Conservation (phyloP, 768 basidiomycete species). For the Boletus tylopilopsis region DNA sequence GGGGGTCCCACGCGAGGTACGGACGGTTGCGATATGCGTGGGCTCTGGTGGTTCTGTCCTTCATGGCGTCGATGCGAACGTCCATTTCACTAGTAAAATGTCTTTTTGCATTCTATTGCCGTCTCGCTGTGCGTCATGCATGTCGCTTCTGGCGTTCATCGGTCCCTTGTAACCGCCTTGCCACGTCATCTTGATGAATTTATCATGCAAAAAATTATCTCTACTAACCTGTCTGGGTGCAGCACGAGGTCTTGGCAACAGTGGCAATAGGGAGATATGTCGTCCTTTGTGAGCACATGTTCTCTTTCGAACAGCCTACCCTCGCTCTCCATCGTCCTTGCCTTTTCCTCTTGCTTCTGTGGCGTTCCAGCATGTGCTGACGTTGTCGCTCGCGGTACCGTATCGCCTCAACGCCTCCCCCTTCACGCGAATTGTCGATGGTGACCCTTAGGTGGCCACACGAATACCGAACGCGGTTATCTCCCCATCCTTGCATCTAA, state of each 20-base stretch:
- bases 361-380: constrained; percentile 10
- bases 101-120: constrained; percentile 17
- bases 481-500: constrained; percentile 69
- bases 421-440: constrained; percentile 16
- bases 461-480: constrained; percentile 94
- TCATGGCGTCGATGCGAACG: constrained; percentile 67
- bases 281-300: constrained; percentile 69
- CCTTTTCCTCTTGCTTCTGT: constrained; percentile 8
- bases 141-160: background rate
- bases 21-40: constrained; percentile 84
- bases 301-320: background rate
- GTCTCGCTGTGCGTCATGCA: background rate
- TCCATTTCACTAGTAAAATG: constrained; percentile 93
- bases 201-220: background rate
- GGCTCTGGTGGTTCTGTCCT: constrained; percentile 85
- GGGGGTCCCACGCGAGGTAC: constrained; percentile 33
- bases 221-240: constrained; percentile 10
- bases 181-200: constrained; percentile 10
- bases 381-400: constrained; percentile 14
- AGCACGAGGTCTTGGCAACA: constrained; percentile 88
- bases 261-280: constrained; percentile 74
- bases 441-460: constrained; percentile 72
- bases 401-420: background rate
- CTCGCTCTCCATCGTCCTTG: background rate
- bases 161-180: background rate